Conservation (phyloP, 495 filamentous ascomycete genomes). For the Evernia prunastri region DNA sequence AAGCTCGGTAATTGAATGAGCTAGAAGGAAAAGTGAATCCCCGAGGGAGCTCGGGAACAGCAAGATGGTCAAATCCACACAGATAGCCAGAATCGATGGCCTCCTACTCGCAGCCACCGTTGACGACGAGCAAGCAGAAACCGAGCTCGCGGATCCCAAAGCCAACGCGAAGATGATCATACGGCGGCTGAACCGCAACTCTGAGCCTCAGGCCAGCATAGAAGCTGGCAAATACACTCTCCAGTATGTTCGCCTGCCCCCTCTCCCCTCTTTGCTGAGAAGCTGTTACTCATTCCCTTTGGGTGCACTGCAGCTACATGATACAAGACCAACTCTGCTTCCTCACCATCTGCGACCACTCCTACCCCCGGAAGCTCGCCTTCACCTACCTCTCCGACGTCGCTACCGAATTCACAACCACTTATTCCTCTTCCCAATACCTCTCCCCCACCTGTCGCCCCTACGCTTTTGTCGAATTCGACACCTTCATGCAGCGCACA, state of each 20-base stretch:
- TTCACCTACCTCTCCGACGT: constrained; percentile 98
- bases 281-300: not conserved
- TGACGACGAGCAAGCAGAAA: constrained; percentile 79
- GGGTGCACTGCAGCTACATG: constrained; percentile 58
- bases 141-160: constrained; percentile 81
- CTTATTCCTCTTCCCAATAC: constrained; percentile 67
- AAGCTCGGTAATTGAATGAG: not conserved
- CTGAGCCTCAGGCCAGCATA: constrained; percentile 86
- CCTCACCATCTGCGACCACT: constrained; percentile 83
- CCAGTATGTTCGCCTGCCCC: constrained; percentile 53
- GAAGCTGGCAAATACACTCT: constrained; percentile 79
- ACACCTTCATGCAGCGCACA: constrained; percentile 90
- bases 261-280: not conserved
- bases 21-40: not conserved
- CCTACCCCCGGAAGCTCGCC: constrained; percentile 95
- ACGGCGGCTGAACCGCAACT: constrained; percentile 74
- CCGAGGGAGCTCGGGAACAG: not conserved
- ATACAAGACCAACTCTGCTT: constrained; percentile 79
- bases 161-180: constrained; percentile 84
- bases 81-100: constrained; percentile 90
- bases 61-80: constrained; percentile 87
- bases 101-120: constrained; percentile 91
- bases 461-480: constrained; percentile 96
- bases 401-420: constrained; percentile 80
- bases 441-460: constrained; percentile 69